Evolutionary conservation across 164 flowering plant species (phyloP).

Genomic region (Warburgia ugandensis): DNA sequence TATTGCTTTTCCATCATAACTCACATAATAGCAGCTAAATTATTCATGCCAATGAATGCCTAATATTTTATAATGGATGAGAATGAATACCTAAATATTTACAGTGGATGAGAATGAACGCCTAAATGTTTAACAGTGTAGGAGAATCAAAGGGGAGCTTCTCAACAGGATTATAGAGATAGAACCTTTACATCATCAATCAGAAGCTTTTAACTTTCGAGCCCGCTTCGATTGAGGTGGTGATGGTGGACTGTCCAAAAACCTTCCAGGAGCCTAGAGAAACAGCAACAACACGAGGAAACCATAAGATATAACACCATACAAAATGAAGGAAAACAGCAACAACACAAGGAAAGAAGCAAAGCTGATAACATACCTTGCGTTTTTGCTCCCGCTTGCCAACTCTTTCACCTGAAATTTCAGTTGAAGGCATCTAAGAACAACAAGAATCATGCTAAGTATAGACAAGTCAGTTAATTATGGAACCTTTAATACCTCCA

Average conservation of each 20-base stretch:
- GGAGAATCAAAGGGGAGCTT: too few species aligned
- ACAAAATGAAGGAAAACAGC: not conserved
- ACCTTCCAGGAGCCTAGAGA: constrained; percentile 69
- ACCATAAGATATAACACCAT: not conserved
- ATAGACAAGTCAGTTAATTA: not conserved
- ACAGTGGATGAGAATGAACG: too few species aligned
- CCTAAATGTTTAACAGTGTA: too few species aligned
- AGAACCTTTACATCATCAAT: too few species aligned
- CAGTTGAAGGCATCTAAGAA: not conserved
- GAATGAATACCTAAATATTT: too few species aligned
- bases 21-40: too few species aligned
- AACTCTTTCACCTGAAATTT: constrained; percentile 60
- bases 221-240: constrained; percentile 78
- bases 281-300: not conserved
- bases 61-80: too few species aligned
- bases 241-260: constrained; percentile 63
- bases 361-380: constrained; percentile 41
- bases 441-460: not conserved
- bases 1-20: too few species aligned
- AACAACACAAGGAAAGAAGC: constrained; percentile 3
- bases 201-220: constrained; percentile 67
- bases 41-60: too few species aligned
- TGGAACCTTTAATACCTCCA: constrained; percentile 45
- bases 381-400: constrained; percentile 79
- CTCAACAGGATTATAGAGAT: too few species aligned